These are phyloP conservation scores for Globomyces sp. DNA, from an alignment of 371 early-diverging fungal genomes.

Conservation along the genomic window DNA sequence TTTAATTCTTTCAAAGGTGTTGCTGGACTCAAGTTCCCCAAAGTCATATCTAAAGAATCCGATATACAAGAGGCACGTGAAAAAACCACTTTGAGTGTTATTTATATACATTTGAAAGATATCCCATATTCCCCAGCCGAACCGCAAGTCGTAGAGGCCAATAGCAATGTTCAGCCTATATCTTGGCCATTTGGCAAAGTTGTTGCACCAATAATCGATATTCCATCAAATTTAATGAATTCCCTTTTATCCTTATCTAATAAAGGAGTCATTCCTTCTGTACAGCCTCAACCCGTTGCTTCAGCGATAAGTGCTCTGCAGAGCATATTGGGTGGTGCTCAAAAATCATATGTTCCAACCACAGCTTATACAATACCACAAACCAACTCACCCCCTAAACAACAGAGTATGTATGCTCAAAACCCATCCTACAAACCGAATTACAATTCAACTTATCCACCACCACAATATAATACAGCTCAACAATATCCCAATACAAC, in stretches of 20 bases:
- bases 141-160: background rate
- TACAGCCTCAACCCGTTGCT: background rate
- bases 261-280: background rate
- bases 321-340: background rate
- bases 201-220: background rate
- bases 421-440: too few species aligned
- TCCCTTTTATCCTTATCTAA: background rate
- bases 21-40: background rate
- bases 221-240: background rate
- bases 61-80: background rate
- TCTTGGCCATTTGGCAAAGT: background rate
- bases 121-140: slow-evolving; percentile 1
- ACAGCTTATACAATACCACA: background rate
- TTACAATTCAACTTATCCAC: too few species aligned
- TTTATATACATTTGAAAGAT: background rate
- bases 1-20: background rate
- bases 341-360: background rate
- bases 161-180: background rate
- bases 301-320: background rate
- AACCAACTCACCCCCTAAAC: too few species aligned
- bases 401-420: too few species aligned
- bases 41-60: background rate
- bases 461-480: too few species aligned
- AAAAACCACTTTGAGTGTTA: slow-evolving; percentile 3
- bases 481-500: too few species aligned